These are phyloP conservation scores for Penicillium paneum DNA, from an alignment of 2,329 filamentous ascomycete genomes.

Conservation along the genomic window DNA sequence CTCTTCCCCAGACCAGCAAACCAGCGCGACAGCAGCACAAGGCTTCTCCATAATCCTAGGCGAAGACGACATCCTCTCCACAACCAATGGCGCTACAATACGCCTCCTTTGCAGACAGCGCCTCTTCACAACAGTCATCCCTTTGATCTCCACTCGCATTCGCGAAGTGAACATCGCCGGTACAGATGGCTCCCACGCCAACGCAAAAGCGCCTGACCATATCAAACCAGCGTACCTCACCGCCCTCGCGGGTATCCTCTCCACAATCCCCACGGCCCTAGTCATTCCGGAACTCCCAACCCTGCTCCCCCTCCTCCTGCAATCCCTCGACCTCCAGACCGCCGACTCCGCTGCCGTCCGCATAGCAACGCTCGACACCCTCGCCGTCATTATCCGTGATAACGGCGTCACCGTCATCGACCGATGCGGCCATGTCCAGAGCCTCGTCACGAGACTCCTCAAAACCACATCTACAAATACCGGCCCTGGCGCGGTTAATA, in stretches of 20 bases:
- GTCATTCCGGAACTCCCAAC: conserved; percentile 58
- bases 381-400: conserved; percentile 57
- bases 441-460: conserved; percentile 56
- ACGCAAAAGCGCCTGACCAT: conserved; percentile 25
- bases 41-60: conserved; percentile 59
- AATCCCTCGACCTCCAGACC: conserved; percentile 56
- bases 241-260: conserved; percentile 60
- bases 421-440: conserved; percentile 55
- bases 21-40: conserved; percentile 53
- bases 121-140: conserved; percentile 58
- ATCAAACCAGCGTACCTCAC: conserved; percentile 61
- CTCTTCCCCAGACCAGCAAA: conserved; percentile 43
- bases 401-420: conserved; percentile 51
- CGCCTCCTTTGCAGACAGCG: conserved; percentile 63
- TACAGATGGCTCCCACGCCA: conserved; percentile 32
- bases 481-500: conserved; percentile 18
- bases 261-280: conserved; percentile 58
- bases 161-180: conserved; percentile 38
- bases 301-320: conserved; percentile 59
- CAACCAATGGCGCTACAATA: conserved; percentile 60
- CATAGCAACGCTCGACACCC: conserved; percentile 57
- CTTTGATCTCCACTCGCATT: conserved; percentile 54
- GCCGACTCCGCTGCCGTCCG: conserved; percentile 53
- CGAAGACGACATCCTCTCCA: conserved; percentile 59
- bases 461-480: conserved; percentile 38